Conservation (phyloP, 1,284 basidiomycete genomes). For the Flammula alnicola region DNA sequence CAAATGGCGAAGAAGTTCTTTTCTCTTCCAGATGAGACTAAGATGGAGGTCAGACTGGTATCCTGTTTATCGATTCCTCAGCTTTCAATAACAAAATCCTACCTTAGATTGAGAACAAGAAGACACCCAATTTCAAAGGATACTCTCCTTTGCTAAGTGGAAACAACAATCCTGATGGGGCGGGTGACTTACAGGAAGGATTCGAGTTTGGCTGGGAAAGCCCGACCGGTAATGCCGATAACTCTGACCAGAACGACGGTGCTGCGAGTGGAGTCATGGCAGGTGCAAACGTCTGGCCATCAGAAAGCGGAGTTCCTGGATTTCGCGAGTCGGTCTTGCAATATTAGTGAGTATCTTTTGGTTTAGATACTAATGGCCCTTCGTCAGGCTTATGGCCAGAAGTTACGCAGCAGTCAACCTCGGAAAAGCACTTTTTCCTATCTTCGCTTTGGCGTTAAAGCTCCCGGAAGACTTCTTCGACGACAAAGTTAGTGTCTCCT, state of each 20-base stretch:
- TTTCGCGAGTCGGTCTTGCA: slow-evolving; percentile 58
- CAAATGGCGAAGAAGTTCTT: slow-evolving; percentile 64
- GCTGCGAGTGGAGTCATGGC: slow-evolving; percentile 55
- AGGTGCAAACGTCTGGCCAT: slow-evolving; percentile 71
- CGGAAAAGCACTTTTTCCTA: slow-evolving; percentile 76
- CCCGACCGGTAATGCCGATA: slow-evolving; percentile 18
- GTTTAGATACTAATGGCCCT: neutral
- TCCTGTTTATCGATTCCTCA: slow-evolving; percentile 1
- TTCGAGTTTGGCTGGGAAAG: slow-evolving; percentile 82
- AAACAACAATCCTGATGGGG: slow-evolving; percentile 65
- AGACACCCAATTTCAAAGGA: slow-evolving; percentile 72
- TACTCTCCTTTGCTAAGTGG: slow-evolving; percentile 67
- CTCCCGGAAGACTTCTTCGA: slow-evolving; percentile 79
- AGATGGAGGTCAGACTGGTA: slow-evolving; percentile 57
- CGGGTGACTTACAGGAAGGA: slow-evolving; percentile 81
- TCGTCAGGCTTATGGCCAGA: neutral
- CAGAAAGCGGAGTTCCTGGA: slow-evolving; percentile 43
- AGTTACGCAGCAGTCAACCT: slow-evolving; percentile 52
- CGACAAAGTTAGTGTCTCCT: slow-evolving; percentile 51
- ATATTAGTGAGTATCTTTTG: slow-evolving; percentile 58
- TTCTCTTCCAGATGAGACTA: slow-evolving; percentile 56
- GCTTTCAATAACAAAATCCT: too few relatives aligned
- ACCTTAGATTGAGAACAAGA: slow-evolving; percentile 71
- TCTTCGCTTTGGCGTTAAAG: slow-evolving; percentile 84
- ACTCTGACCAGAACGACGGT: slow-evolving; percentile 27